Percentiles rank a stretch among this genome's conserved stretches.
Evolutionary conservation across 129 eudicot species (phyloP).

Genomic region (Flaveria trinervia): DNA sequence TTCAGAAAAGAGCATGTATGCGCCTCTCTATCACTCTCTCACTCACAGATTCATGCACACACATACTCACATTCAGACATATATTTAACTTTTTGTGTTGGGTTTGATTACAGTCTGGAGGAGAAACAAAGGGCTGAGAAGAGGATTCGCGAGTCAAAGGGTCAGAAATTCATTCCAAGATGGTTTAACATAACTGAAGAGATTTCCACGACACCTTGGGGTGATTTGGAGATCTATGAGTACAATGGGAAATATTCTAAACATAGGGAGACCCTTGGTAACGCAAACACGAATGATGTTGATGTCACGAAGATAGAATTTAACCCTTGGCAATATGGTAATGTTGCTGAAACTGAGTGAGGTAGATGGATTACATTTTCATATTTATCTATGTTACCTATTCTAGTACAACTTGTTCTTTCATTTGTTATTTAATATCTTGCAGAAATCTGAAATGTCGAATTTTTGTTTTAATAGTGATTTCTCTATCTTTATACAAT

Average conservation of each 20-base stretch:
- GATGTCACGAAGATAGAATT: constrained; percentile 57
- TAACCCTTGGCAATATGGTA: constrained; percentile 89
- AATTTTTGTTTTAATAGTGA: constrained; percentile 21
- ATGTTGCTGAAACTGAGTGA: constrained; percentile 49
- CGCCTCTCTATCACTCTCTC: constrained; percentile 25
- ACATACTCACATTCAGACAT: not conserved
- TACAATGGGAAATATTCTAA: constrained; percentile 74
- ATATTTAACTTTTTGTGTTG: not conserved
- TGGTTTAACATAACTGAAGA: constrained; percentile 84
- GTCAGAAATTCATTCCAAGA: constrained; percentile 62
- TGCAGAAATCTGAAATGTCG: constrained; percentile 19
- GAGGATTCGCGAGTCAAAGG: constrained; percentile 79
- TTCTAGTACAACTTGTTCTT: constrained; percentile 20
- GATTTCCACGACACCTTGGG: constrained; percentile 85
- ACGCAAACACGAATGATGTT: constrained; percentile 27
- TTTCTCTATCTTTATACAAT: not conserved
- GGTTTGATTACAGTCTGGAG: constrained; percentile 58
- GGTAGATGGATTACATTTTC: constrained; percentile 12
- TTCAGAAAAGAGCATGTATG: constrained; percentile 83
- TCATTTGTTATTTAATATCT: constrained; percentile 26
- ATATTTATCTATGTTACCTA: constrained; percentile 16
- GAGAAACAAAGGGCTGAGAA: constrained; percentile 93
- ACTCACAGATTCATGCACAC: not conserved
- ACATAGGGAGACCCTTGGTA: constrained; percentile 57
- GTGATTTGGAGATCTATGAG: constrained; percentile 77